phyloP scores from a whole-genome alignment of 2,329 filamentous ascomycete species.

The Allantophomopsis lycopodina region DNA sequence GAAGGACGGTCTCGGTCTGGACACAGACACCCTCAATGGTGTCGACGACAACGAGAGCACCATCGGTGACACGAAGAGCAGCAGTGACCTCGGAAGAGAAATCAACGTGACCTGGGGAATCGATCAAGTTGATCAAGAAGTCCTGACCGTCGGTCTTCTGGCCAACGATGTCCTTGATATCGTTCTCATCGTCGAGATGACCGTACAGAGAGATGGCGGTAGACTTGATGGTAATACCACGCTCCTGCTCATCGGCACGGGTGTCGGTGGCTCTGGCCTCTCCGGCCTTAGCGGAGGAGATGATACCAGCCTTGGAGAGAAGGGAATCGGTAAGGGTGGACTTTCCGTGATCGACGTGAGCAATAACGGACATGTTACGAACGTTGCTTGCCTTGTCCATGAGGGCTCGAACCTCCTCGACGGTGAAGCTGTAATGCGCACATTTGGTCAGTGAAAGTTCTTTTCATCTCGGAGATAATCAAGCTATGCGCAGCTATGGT shows the following conservation, averaged over 20 bases:
- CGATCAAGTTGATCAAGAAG: slow-evolving; percentile 99
- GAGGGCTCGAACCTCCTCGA: slow-evolving; percentile 75
- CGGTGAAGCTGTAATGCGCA: slow-evolving; percentile 68
- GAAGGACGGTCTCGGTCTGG: slow-evolving; percentile 98
- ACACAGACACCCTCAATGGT: slow-evolving; percentile 99
- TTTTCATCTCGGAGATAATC: too few relatives aligned
- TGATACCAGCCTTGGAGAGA: slow-evolving; percentile 98
- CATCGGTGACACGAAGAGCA: slow-evolving; percentile 98
- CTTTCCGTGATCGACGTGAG: slow-evolving; percentile 99
- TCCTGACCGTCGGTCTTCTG: slow-evolving; percentile 82
- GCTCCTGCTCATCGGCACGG: slow-evolving; percentile 94
- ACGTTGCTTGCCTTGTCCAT: slow-evolving; percentile 71
- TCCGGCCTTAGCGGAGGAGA: slow-evolving; percentile 94
- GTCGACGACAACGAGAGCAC: slow-evolving; percentile 99
- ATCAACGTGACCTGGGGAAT: slow-evolving; percentile 99
- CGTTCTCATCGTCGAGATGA: slow-evolving; percentile 55
- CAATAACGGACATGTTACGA: slow-evolving; percentile 99
- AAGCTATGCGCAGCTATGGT: too few relatives aligned
- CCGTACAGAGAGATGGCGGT: slow-evolving; percentile 98
- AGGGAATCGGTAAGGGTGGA: slow-evolving; percentile 99
- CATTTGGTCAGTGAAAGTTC: slow-evolving; percentile 13
- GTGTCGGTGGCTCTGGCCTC: slow-evolving; percentile 95
- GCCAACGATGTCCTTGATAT: slow-evolving; percentile 86
- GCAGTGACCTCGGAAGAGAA: slow-evolving; percentile 99
- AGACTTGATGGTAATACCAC: slow-evolving; percentile 99